phyloP scores from a whole-genome alignment of 192 early-diverging fungal genomes.

The Coemansia biformis region DNA sequence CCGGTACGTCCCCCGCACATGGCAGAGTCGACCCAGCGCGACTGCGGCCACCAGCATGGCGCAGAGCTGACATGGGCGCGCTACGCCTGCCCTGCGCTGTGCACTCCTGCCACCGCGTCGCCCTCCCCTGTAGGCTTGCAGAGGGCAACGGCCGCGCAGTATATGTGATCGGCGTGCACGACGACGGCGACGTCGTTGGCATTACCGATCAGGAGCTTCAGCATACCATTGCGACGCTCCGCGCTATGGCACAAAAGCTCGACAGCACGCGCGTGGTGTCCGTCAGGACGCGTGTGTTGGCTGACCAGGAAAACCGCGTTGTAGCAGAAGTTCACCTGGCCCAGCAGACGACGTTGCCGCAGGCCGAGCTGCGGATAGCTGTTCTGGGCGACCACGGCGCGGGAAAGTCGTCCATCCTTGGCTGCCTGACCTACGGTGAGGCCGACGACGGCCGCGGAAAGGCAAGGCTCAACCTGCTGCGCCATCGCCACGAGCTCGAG shows the following conservation, averaged over 20 bases:
- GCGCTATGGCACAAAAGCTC: slow-evolving; percentile 34
- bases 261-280: slow-evolving; percentile 32
- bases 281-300: slow-evolving; percentile 26
- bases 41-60: too few relatives aligned
- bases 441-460: slow-evolving; percentile 83
- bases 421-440: slow-evolving; percentile 73
- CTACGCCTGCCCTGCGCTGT: too few relatives aligned
- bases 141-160: slow-evolving; percentile 83
- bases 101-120: too few relatives aligned
- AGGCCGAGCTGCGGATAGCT: slow-evolving; percentile 76
- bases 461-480: slow-evolving; percentile 74
- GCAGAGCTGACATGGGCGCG: too few relatives aligned
- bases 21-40: too few relatives aligned
- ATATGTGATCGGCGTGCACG: slow-evolving; percentile 86
- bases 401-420: slow-evolving; percentile 82
- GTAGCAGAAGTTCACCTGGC: slow-evolving; percentile 77
- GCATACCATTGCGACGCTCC: slow-evolving; percentile 19
- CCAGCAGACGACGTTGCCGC: slow-evolving; percentile 58
- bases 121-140: slow-evolving; percentile 78
- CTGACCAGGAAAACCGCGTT: slow-evolving; percentile 17
- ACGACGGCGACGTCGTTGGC: slow-evolving; percentile 76
- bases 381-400: slow-evolving; percentile 77
- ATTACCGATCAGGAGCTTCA: slow-evolving; percentile 48
- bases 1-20: too few relatives aligned
- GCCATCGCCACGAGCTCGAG: slow-evolving; percentile 90